These are phyloP conservation scores for Medicago ruthenica DNA, from an alignment of 306 rosid genomes.

Conservation along the genomic window DNA sequence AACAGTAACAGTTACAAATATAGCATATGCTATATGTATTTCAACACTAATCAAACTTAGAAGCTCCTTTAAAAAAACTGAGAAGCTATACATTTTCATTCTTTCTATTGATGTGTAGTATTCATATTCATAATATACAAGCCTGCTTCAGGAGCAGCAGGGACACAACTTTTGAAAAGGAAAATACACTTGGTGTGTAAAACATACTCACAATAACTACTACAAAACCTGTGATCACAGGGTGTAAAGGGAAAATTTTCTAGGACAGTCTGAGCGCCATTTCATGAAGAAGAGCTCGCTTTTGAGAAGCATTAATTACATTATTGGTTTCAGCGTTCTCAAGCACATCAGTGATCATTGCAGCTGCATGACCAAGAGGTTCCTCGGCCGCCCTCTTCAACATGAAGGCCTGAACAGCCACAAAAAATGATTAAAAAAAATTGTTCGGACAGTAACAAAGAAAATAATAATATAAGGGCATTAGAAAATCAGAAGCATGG, in stretches of 20 bases:
- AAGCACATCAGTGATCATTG: constrained; percentile 91
- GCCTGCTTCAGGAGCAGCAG: constrained; percentile 57
- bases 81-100: constrained; percentile 44
- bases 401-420: constrained; percentile 87
- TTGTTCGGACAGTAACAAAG: constrained; percentile 14
- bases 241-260: constrained; percentile 38
- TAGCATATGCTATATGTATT: constrained; percentile 20
- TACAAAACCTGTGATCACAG: constrained; percentile 52
- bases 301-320: constrained; percentile 88
- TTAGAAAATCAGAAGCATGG: constrained; percentile 20
- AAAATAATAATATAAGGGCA: constrained; percentile 17
- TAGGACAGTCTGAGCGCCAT: constrained; percentile 90
- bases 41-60: background rate
- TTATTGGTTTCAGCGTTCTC: constrained; percentile 90
- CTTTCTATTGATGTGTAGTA: constrained; percentile 52
- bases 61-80: background rate
- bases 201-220: constrained; percentile 37
- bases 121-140: constrained; percentile 71
- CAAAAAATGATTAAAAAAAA: constrained; percentile 13
- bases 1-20: constrained; percentile 9
- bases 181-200: constrained; percentile 46
- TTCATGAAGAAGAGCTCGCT: constrained; percentile 95
- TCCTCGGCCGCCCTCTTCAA: constrained; percentile 90
- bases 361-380: constrained; percentile 98
- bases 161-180: constrained; percentile 44